Evolutionary conservation across 2,329 filamentous ascomycete species (phyloP).

Genomic region (Aspergillus udagawae): DNA sequence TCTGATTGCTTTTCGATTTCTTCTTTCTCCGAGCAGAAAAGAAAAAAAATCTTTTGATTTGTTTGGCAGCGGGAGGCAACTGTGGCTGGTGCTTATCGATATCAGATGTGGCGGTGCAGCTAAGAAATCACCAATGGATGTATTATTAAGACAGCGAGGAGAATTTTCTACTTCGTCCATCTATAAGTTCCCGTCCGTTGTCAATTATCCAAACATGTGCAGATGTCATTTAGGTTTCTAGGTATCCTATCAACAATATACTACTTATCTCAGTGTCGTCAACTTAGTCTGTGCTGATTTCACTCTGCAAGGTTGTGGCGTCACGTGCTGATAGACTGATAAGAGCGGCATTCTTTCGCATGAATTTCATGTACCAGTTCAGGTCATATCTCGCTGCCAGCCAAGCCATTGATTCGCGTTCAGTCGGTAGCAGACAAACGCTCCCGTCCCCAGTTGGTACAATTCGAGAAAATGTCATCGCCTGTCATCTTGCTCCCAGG

Average conservation of each 20-base stretch:
- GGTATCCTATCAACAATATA: not conserved
- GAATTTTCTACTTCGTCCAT: too few relatives aligned
- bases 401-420: not conserved
- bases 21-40: constrained; percentile 11
- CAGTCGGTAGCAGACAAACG: not conserved
- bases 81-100: constrained; percentile 37
- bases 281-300: not conserved
- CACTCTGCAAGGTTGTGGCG: not conserved
- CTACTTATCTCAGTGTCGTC: not conserved
- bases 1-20: constrained; percentile 8
- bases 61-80: constrained; percentile 22
- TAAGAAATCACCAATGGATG: not conserved
- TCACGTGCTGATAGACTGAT: constrained; percentile 29
- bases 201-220: not conserved
- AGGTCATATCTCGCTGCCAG: not conserved
- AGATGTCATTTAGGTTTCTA: not conserved
- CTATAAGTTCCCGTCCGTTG: not conserved
- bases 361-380: not conserved
- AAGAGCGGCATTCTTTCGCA: constrained; percentile 11
- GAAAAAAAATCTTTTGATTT: constrained; percentile 35
- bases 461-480: constrained; percentile 47
- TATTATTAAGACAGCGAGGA: not conserved
- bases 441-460: not conserved
- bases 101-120: constrained; percentile 27
- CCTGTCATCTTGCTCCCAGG: constrained; percentile 75